Conservation (phyloP, 148 eudicot species). For the Fagopyrum tataricum region DNA sequence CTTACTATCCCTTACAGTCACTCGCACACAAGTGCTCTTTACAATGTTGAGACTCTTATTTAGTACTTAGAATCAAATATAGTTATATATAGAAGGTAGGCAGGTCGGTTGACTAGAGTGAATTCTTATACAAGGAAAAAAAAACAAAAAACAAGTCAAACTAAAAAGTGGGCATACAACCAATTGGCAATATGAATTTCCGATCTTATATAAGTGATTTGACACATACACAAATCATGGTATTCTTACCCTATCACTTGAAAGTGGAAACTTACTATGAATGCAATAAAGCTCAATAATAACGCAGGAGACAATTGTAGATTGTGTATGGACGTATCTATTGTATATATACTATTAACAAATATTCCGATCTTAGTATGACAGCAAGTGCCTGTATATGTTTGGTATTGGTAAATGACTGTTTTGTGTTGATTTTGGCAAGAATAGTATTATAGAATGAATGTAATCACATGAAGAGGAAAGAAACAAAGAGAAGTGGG, state of each 20-base stretch:
- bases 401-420: background rate
- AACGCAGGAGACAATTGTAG: background rate
- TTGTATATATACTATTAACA: background rate
- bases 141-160: background rate
- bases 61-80: background rate
- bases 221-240: background rate
- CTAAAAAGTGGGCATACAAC: slow-evolving; percentile 1
- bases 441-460: background rate
- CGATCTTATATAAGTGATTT: background rate
- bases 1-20: slow-evolving; percentile 40
- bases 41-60: background rate
- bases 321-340: background rate
- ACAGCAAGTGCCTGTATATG: background rate
- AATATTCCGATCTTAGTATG: background rate
- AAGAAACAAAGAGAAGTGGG: slow-evolving; percentile 4
- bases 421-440: background rate
- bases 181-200: background rate
- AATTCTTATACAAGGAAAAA: background rate
- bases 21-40: background rate
- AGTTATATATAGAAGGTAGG: background rate
- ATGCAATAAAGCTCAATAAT: slow-evolving; percentile 2
- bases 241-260: background rate
- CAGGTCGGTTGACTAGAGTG: slow-evolving; percentile 6
- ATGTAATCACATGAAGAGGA: background rate
- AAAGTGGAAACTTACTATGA: background rate